Evolutionary conservation across 257 asterid genomes (phyloP).

Genomic region (Cruciata laevipes): DNA sequence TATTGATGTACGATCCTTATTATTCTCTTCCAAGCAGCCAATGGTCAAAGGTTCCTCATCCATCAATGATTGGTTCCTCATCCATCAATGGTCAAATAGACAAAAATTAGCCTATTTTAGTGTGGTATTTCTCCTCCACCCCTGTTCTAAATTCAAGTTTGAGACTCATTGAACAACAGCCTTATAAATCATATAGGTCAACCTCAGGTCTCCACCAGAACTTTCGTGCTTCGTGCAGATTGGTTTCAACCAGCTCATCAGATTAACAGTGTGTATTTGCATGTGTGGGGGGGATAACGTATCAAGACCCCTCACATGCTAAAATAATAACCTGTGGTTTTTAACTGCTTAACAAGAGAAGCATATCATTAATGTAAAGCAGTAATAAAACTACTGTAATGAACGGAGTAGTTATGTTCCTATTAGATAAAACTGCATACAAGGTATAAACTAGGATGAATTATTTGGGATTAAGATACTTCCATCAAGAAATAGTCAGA

Average conservation of each 20-base stretch:
- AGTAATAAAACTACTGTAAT: not conserved
- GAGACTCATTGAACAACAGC: not conserved
- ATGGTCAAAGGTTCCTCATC: constrained; percentile 22
- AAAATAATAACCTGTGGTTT: not conserved
- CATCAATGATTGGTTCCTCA: constrained; percentile 16
- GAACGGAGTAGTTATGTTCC: not conserved
- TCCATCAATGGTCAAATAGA: too few relatives aligned
- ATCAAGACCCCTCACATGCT: not conserved
- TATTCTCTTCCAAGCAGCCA: constrained; percentile 26
- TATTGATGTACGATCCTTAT: constrained; percentile 22
- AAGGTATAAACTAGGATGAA: too few relatives aligned
- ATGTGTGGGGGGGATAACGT: too few relatives aligned
- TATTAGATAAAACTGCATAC: not conserved
- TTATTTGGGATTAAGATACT: not conserved
- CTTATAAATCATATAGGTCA: too few relatives aligned
- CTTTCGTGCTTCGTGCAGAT: too few relatives aligned
- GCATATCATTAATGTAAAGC: not conserved
- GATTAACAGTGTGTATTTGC: not conserved
- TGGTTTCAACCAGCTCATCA: too few relatives aligned
- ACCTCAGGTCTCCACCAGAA: constrained; percentile 2
- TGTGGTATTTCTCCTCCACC: not conserved
- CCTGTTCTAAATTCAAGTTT: not conserved
- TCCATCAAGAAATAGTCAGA: not conserved
- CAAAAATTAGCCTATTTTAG: not conserved
- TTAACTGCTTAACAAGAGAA: not conserved